phyloP scores from a whole-genome alignment of 495 filamentous ascomycete genomes.

The Penicillium argentinense region DNA sequence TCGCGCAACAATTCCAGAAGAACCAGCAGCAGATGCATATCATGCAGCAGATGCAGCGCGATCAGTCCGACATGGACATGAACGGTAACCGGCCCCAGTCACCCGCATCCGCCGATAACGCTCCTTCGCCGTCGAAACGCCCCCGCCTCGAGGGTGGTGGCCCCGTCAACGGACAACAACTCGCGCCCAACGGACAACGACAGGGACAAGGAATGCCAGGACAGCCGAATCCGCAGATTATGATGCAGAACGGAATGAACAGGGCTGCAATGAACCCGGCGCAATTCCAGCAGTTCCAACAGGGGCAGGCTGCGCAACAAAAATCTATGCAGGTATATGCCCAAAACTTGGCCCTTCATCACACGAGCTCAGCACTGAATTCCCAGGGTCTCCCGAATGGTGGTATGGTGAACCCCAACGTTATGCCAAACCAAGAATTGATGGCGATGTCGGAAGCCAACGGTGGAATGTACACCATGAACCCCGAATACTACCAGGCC shows the following conservation, averaged over 20 bases:
- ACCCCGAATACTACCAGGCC: constrained; percentile 65
- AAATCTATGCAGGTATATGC: constrained; percentile 86
- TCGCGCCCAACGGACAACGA: constrained; percentile 77
- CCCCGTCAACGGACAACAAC: constrained; percentile 69
- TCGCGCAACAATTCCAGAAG: constrained; percentile 66
- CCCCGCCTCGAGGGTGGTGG: constrained; percentile 77
- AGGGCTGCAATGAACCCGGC: constrained; percentile 69
- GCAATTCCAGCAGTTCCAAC: constrained; percentile 74
- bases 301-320: constrained; percentile 62
- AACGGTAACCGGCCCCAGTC: constrained; percentile 79
- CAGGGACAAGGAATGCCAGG: constrained; percentile 69
- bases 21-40: constrained; percentile 62
- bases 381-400: constrained; percentile 75
- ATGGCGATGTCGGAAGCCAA: constrained; percentile 69
- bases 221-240: constrained; percentile 65
- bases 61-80: constrained; percentile 85
- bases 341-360: constrained; percentile 77
- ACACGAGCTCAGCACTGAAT: constrained; percentile 59
- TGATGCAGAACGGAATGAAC: constrained; percentile 75
- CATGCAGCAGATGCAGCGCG: constrained; percentile 77
- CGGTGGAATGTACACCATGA: constrained; percentile 51
- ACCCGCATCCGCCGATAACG: constrained; percentile 79
- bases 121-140: constrained; percentile 88
- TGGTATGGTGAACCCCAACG: constrained; percentile 51
- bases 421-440: constrained; percentile 73